A percentile compares a stretch with the other conserved stretches of the same genome.
Conservation (phyloP, 1,284 basidiomycete species). For the Pseudozyma pruni region DNA sequence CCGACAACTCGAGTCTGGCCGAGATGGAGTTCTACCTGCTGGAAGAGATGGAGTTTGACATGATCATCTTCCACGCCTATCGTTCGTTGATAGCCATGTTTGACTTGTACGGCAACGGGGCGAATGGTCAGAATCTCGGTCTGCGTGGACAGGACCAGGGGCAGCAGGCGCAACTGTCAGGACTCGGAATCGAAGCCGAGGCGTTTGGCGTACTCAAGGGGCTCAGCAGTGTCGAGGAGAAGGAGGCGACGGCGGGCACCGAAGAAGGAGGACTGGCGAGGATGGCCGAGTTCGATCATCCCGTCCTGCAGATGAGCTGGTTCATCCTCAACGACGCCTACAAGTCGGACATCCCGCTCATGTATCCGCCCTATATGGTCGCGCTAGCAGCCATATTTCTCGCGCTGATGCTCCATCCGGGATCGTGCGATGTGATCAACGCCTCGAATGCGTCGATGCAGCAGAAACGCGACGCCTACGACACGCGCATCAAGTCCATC, state of each 20-base stretch:
- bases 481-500: slow-evolving; percentile 64
- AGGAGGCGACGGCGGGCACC: not conserved
- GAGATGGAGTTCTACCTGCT: slow-evolving; percentile 99
- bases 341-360: slow-evolving; percentile 85
- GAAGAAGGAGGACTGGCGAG: slow-evolving; percentile 7
- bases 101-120: slow-evolving; percentile 66
- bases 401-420: slow-evolving; percentile 50
- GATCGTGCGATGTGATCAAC: slow-evolving; percentile 29
- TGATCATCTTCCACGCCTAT: slow-evolving; percentile 93
- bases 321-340: slow-evolving; percentile 97
- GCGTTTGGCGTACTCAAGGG: slow-evolving; percentile 22
- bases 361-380: slow-evolving; percentile 93
- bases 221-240: slow-evolving; percentile 4
- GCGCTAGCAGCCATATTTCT: slow-evolving; percentile 91
- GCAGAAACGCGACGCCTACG: not conserved
- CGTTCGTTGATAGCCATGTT: slow-evolving; percentile 82
- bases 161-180: not conserved
- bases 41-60: slow-evolving; percentile 93
- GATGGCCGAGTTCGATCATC: slow-evolving; percentile 70
- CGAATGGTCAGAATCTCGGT: too few species aligned
- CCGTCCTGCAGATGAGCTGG: slow-evolving; percentile 72
- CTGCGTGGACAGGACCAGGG: not conserved
- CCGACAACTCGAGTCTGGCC: slow-evolving; percentile 83
- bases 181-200: slow-evolving; percentile 13
- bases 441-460: slow-evolving; percentile 10